Base-by-base conservation (phyloP, 257 asterid species). In the Jaltomata sinuosa region DNA sequence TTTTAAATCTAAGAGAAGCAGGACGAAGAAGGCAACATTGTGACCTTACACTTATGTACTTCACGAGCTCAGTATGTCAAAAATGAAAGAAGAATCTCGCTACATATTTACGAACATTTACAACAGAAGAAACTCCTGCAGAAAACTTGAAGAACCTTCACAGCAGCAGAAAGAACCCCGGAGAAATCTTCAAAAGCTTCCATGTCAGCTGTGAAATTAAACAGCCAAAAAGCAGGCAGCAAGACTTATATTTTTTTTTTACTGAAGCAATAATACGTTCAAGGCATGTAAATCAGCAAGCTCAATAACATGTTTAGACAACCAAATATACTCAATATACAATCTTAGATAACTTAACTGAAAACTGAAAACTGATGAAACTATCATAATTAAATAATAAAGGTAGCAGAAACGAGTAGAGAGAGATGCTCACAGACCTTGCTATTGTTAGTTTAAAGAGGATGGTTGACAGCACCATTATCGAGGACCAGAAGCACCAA, bases 131-230 rank as follows among this genome's bases (percentile, higher is more conserved):
- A 22, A 45, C 38, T 74, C 34, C 80, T 12, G 80, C 80, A 25
- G 22, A 45, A 22, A 74, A 42, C 4, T 74, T 45, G 80, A 74
- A 74, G n/a, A 74, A 45, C 57, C 59, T 74, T 74, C 80, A 45
- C 80, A 74, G 57, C 80, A 74, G 57, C 80, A 74, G 59, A 74
- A 74, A 22, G 38, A 74, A 74, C 59, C 80, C 80, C n/a, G 34
- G 57, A 74, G 80, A 74, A 74, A 74, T 74, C 80, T 74, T 74
- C 57, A 45, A 74, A 74, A 6, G 57, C 80, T 74, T 74, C 80
- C 34, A 45, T 25, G 59, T 45, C 59, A 45, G 59, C 80, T 74
- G 80, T 45, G 57, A 74, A 74, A 74, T 15, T 74, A 74, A 74
- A 74, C 38, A 25, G 80, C 59, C 38, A 74, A 74, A 40, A 74